Base-by-base conservation (phyloP, 306 rosid species). In the Corylus americana region DNA sequence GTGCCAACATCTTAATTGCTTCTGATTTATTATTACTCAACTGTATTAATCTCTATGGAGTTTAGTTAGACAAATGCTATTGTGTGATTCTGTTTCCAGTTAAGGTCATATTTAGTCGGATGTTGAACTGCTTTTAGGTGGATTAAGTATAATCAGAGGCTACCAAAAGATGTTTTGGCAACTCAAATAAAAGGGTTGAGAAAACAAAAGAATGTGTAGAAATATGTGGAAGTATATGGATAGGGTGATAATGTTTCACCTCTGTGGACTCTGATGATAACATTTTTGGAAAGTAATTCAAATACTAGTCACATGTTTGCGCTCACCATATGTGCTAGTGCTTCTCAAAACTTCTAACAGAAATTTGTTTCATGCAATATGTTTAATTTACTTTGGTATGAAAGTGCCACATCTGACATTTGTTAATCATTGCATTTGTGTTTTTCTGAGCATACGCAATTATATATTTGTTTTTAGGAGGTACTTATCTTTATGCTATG, bases 401-500 rank as follows among this genome's bases (percentile, higher is more conserved):
- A 55, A 62, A 25, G 71, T 39, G 12, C 49, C 25, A 37, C 27
- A 42, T 67, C 51, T 67, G 16, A 42, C 29, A 10, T 67, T 35
- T 31, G 20, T 42, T 10, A n/a, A 42, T 67, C 72, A 37, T 42
- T 67, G n/a, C 51, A n/a, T 67, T 17, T 42, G 25, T 18, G 27
- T 8, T 17, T 14, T 18, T 18, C 71, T 70, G 39, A 64, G 73
- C 71, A 47, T 61, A 57, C 61, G 71, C 55, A n/a, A 64, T 77
- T 75, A 11, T 14, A 54, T 64, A 72, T 67, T 9, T 79, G 63
- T 61, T 77, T 77, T 68, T 47, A 66, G 75, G 80, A 74, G 73
- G 73, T 87, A 82, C 85, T 92, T 87, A 92, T 87, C 75, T 90
- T 84, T 83, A 59, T 90, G 77, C 83, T 80, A 42, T 91, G 92